A percentile compares a stretch with the other conserved stretches of the same genome.
These are phyloP conservation scores for Solanum dulcamara DNA, from an alignment of 257 asterid genomes.

Conservation along the genomic window DNA sequence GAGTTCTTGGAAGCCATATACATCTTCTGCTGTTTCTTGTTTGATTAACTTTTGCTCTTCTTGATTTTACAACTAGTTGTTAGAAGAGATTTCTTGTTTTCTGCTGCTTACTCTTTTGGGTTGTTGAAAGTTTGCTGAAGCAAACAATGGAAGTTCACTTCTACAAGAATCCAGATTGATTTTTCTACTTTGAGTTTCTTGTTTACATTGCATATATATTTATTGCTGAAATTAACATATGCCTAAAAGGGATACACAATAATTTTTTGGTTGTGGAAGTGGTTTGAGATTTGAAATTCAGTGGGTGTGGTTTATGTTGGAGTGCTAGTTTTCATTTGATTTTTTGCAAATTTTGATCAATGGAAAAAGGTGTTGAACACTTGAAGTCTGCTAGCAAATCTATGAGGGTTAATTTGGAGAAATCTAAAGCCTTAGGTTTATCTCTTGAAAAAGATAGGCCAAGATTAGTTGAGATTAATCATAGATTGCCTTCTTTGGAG, in stretches of 20 bases:
- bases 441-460: conserved; percentile 56
- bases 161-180: neutral
- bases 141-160: neutral
- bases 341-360: no score
- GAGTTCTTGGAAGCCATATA: neutral
- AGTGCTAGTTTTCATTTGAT: no score
- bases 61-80: neutral
- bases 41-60: neutral
- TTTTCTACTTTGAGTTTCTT: neutral
- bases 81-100: neutral
- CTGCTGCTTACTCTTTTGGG: neutral
- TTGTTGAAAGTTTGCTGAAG: neutral
- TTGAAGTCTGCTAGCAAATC: conserved; percentile 57
- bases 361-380: conserved; percentile 48
- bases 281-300: neutral
- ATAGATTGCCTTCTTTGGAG: conserved; percentile 57
- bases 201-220: neutral
- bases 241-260: neutral
- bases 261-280: neutral
- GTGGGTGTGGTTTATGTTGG: neutral
- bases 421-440: conserved; percentile 42
- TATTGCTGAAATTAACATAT: no score
- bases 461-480: conserved; percentile 57
- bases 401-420: conserved; percentile 52
- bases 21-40: neutral